phyloP scores from a whole-genome alignment of 1,139 yeast genomes.

The Saccharomyces hybrid region DNA sequence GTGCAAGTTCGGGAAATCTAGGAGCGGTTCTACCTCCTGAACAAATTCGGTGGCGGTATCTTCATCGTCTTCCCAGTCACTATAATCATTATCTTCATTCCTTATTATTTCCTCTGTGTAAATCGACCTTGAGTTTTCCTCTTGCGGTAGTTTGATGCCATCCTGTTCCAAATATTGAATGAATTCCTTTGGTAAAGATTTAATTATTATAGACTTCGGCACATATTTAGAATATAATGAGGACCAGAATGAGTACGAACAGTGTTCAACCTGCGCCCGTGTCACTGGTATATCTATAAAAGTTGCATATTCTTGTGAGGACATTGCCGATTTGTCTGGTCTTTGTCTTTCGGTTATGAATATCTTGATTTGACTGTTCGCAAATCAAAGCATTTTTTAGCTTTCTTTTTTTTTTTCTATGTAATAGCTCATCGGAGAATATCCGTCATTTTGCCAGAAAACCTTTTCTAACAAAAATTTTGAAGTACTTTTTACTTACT shows the following conservation, averaged over 20 bases:
- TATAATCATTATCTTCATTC: conserved; percentile 56
- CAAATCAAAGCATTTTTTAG: too few species aligned
- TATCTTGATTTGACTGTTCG: too few species aligned
- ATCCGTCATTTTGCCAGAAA: too few species aligned
- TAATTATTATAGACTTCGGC: conserved; percentile 48
- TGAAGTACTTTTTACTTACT: too few species aligned
- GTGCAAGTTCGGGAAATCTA: conserved; percentile 54
- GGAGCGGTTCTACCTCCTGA: conserved; percentile 37
- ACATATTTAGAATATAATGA: conserved; percentile 42
- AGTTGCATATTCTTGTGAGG: conserved; percentile 15
- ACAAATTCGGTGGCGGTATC: conserved; percentile 32
- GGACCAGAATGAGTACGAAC: conserved; percentile 74
- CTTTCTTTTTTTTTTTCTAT: too few species aligned
- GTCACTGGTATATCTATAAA: conserved; percentile 38
- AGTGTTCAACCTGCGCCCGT: conserved; percentile 49
- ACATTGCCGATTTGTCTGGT: background rate
- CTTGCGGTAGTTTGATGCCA: conserved; percentile 61
- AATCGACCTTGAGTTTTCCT: conserved; percentile 24
- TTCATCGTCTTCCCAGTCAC: conserved; percentile 59
- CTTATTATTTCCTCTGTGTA: conserved; percentile 36
- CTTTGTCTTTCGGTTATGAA: too few species aligned
- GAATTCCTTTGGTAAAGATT: conserved; percentile 61
- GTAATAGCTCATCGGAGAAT: too few species aligned
- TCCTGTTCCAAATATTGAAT: conserved; percentile 66
- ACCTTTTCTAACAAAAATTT: too few species aligned